Evolutionary conservation across 2,329 filamentous ascomycete genomes (phyloP).

Genomic region (Tolypocladium endophyticum): DNA sequence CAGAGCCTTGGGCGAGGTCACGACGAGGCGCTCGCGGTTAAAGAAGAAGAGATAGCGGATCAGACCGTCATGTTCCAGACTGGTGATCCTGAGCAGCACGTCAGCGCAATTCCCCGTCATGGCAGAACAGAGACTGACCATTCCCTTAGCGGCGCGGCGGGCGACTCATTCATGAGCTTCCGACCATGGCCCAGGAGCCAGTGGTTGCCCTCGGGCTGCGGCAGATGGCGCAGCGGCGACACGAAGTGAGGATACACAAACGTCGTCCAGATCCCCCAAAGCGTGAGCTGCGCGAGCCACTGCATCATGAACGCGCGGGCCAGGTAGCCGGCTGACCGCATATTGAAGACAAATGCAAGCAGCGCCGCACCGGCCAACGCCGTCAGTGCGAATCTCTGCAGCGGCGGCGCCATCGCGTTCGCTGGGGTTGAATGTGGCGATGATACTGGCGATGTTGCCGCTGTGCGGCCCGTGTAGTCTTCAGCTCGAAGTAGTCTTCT

Average conservation of each 20-base stretch:
- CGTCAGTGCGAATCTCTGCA: slow-evolving; percentile 11
- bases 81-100: slow-evolving; percentile 43
- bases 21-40: slow-evolving; percentile 52
- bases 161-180: slow-evolving; percentile 26
- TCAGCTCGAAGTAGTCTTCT: not conserved
- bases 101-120: not conserved
- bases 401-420: slow-evolving; percentile 11
- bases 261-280: slow-evolving; percentile 28
- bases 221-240: slow-evolving; percentile 38
- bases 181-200: slow-evolving; percentile 38
- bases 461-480: not conserved
- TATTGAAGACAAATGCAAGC: slow-evolving; percentile 8
- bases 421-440: not conserved
- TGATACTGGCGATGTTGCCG: not conserved
- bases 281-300: slow-evolving; percentile 24
- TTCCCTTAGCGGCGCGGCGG: slow-evolving; percentile 33
- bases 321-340: slow-evolving; percentile 20
- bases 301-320: slow-evolving; percentile 20
- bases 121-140: slow-evolving; percentile 27
- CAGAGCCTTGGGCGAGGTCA: slow-evolving; percentile 54
- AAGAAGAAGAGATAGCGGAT: slow-evolving; percentile 55
- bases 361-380: slow-evolving; percentile 13
- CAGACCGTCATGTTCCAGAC: slow-evolving; percentile 56
- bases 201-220: slow-evolving; percentile 29
- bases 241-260: slow-evolving; percentile 38